phyloP scores from a whole-genome alignment of 228 moss, liverwort and hornwort genomes.

The Sphagnum magellanicum region DNA sequence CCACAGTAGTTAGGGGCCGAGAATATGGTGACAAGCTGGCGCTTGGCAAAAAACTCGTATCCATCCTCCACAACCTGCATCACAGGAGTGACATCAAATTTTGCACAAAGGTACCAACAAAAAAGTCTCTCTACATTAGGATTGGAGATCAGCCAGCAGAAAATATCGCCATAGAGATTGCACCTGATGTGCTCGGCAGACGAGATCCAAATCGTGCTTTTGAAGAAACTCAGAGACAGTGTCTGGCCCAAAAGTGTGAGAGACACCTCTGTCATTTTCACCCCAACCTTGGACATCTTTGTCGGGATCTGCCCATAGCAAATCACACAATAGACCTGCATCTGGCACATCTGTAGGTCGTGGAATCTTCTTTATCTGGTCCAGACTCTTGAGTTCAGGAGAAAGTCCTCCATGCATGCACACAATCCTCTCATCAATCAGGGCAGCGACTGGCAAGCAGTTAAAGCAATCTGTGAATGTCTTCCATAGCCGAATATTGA shows the following conservation, averaged over 20 bases:
- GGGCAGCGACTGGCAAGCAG: slow-evolving; percentile 54
- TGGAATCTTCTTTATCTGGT: slow-evolving; percentile 53
- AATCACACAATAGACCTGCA: slow-evolving; percentile 46
- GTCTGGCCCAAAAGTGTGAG: slow-evolving; percentile 43
- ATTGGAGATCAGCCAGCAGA: too few relatives aligned
- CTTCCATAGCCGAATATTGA: slow-evolving; percentile 59
- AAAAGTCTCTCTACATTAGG: too few relatives aligned
- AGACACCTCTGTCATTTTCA: slow-evolving; percentile 47
- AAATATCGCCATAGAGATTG: neutral
- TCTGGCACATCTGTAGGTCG: slow-evolving; percentile 57
- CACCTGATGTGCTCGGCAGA: slow-evolving; percentile 59
- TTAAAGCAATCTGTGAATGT: slow-evolving; percentile 62
- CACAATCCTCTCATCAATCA: slow-evolving; percentile 59
- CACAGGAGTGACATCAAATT: neutral
- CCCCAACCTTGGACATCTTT: slow-evolving; percentile 48
- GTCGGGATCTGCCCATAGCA: slow-evolving; percentile 61
- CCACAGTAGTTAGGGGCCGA: slow-evolving; percentile 63
- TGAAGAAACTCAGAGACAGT: slow-evolving; percentile 42
- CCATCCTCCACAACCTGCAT: slow-evolving; percentile 57
- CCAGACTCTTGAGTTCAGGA: slow-evolving; percentile 49
- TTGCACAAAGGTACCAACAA: too few relatives aligned
- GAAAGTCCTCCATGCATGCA: slow-evolving; percentile 71
- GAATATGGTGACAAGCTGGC: slow-evolving; percentile 54
- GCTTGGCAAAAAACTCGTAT: slow-evolving; percentile 59
- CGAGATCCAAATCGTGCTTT: slow-evolving; percentile 52